A percentile compares a stretch with the other conserved stretches of the same genome.
These are phyloP conservation scores for Ogataea chonburiensis DNA, from an alignment of 805 yeast genomes.

Conservation along the genomic window DNA sequence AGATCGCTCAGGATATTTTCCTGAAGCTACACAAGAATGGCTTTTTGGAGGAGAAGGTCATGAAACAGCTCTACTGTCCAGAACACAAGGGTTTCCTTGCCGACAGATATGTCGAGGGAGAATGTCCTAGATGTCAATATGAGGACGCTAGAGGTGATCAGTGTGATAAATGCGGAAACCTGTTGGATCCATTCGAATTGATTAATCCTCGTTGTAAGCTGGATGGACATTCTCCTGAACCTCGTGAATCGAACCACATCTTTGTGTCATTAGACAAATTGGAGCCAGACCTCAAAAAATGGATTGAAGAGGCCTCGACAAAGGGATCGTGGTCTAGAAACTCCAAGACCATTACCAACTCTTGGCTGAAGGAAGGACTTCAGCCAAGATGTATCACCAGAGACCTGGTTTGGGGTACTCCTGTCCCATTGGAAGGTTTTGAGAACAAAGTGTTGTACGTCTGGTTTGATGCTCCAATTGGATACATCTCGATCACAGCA, in stretches of 20 bases:
- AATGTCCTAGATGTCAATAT: conserved; percentile 91
- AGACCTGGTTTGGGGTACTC: conserved; percentile 98
- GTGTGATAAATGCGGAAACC: conserved; percentile 93
- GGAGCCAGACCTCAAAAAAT: conserved; percentile 68
- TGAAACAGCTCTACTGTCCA: conserved; percentile 89
- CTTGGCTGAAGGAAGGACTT: conserved; percentile 93
- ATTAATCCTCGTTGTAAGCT: conserved; percentile 94
- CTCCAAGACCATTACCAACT: conserved; percentile 80
- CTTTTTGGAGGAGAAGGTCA: conserved; percentile 79
- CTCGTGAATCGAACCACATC: conserved; percentile 79
- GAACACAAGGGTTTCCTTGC: conserved; percentile 90
- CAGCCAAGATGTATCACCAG: conserved; percentile 95
- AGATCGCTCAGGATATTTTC: conserved; percentile 93
- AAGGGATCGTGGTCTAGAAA: conserved; percentile 92
- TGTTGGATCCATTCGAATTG: conserved; percentile 89
- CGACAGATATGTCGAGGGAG: conserved; percentile 96
- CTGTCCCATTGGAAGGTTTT: conserved; percentile 87
- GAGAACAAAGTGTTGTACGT: conserved; percentile 91
- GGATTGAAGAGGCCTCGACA: conserved; percentile 67
- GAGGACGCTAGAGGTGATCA: conserved; percentile 99
- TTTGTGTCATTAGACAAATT: conserved; percentile 81
- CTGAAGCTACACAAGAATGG: conserved; percentile 71
- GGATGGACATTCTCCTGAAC: conserved; percentile 79
- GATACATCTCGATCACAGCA: conserved; percentile 95
- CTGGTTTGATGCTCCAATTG: conserved; percentile 99